phyloP scores from a whole-genome alignment of 805 yeast genomes.

The Candida wancherniae region DNA sequence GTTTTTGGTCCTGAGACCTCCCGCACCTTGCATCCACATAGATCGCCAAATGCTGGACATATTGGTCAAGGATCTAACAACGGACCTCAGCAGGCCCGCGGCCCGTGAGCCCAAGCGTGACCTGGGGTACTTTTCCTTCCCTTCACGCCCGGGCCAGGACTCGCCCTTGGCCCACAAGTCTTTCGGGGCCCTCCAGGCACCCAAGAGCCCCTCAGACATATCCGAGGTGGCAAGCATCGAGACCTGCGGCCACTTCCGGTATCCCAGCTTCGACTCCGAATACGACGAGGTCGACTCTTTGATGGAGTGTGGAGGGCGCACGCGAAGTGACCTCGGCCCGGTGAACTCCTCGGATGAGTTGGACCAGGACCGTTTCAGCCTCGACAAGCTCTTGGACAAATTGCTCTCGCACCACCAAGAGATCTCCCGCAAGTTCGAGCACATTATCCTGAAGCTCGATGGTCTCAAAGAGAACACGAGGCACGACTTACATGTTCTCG shows the following conservation, averaged over 20 bases:
- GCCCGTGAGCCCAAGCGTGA: too few relatives aligned
- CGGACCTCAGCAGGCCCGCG: too few relatives aligned
- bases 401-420: conserved; percentile 9
- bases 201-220: conserved; percentile 1
- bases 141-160: too few relatives aligned
- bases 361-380: conserved; percentile 6
- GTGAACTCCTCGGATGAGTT: conserved; percentile 1
- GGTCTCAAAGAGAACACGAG: conserved; percentile 10
- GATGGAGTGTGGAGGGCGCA: conserved; percentile 16
- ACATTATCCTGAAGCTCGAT: conserved; percentile 7
- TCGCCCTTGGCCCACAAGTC: too few relatives aligned
- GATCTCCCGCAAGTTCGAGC: conserved; percentile 7
- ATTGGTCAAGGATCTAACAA: too few relatives aligned
- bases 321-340: too few relatives aligned
- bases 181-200: too few relatives aligned
- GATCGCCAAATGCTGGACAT: too few relatives aligned
- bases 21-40: too few relatives aligned
- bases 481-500: conserved; percentile 13
- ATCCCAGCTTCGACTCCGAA: conserved; percentile 12
- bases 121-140: too few relatives aligned
- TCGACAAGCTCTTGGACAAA: conserved; percentile 9
- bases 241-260: conserved; percentile 2
- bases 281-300: conserved; percentile 19
- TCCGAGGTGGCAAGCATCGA: conserved; percentile 6
- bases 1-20: too few relatives aligned